Conservation (phyloP, 306 rosid genomes). For the Calophaca sinica region DNA sequence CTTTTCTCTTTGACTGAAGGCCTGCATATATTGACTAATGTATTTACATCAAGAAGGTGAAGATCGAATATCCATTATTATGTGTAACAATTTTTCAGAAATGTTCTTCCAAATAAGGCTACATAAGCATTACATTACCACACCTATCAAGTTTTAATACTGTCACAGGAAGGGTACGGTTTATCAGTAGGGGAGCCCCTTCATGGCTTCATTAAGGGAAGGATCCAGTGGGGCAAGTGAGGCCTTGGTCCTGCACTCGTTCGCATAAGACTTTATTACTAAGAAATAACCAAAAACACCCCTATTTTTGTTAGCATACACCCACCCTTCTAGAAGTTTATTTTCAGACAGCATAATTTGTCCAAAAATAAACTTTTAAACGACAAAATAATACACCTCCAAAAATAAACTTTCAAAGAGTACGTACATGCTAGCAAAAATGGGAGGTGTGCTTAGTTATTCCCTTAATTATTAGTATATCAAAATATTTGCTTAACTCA, state of each 20-base stretch:
- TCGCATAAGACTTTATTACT: not conserved
- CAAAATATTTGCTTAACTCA: not conserved
- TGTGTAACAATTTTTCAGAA: not conserved
- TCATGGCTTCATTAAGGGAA: constrained; percentile 2
- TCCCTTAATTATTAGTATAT: not conserved
- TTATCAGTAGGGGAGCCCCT: constrained; percentile 8
- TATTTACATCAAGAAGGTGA: constrained; percentile 15
- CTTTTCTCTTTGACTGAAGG: constrained; percentile 42
- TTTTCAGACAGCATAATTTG: too few species aligned
- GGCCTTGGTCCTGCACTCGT: not conserved
- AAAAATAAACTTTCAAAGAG: too few species aligned
- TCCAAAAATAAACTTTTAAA: too few species aligned
- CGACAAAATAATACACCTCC: too few species aligned
- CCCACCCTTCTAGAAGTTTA: too few species aligned
- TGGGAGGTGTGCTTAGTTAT: too few species aligned
- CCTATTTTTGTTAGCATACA: too few species aligned
- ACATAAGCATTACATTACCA: constrained; percentile 8
- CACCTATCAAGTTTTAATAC: not conserved
- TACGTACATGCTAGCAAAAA: too few species aligned
- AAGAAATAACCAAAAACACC: too few species aligned
- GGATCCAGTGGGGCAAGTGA: not conserved
- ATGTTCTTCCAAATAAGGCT: constrained; percentile 32
- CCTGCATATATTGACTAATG: constrained; percentile 22
- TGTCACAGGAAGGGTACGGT: constrained; percentile 34
- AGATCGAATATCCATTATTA: constrained; percentile 2